Base-by-base conservation (phyloP, 2,329 filamentous ascomycete genomes). In the Emmonsia crescens region DNA sequence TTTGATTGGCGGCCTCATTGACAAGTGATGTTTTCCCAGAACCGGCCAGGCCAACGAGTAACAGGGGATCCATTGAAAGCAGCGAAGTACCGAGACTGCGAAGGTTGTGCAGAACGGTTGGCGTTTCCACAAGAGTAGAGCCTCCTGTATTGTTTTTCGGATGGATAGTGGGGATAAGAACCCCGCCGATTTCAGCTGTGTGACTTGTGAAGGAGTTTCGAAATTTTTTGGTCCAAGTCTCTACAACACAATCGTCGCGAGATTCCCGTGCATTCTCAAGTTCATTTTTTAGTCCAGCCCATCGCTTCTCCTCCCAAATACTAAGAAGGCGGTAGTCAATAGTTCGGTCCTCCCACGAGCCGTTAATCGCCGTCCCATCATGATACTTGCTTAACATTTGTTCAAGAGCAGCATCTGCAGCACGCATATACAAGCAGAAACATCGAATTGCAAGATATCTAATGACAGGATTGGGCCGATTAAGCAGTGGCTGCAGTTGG, bases 1-100 rank as follows among this genome's bases (percentile, higher is more conserved):
- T 83, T 67, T 88, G 84, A 68, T 84, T 84, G 29, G 93, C 92
- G 63, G 93, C 83, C 72, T 96, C 88, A 66, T 90, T 88, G 16
- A 95, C 84, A 24, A 96, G 76, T 0, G 89, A 86, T 0, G 94
- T 96, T 78, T 99, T 99, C 58, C 94, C 94, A 38, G 89, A 89
- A 24, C 95, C 93, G 8, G 93, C 84, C 16, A 89, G 79, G 1
- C 94, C 94, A 65, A 91, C 85, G 4, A 99, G 80, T 24, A 99
- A 79, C 42, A 96, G 80, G 0, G 95, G 91, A 0, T 85, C 85
- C 0, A 83, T 73, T 3, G 80, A 79, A 52, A 88, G 85, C 36
- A 99, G 78, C 55, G 86, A 82, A 33, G 76, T 75, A 1, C 89
- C 88, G 61, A 97, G 81, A 12, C 74, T 79, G 68, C 84, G 83